Evolutionary conservation across 805 yeast genomes (phyloP), one percentile per base, ranked within the genome.

Genomic region (Teunomyces stri): DNA sequence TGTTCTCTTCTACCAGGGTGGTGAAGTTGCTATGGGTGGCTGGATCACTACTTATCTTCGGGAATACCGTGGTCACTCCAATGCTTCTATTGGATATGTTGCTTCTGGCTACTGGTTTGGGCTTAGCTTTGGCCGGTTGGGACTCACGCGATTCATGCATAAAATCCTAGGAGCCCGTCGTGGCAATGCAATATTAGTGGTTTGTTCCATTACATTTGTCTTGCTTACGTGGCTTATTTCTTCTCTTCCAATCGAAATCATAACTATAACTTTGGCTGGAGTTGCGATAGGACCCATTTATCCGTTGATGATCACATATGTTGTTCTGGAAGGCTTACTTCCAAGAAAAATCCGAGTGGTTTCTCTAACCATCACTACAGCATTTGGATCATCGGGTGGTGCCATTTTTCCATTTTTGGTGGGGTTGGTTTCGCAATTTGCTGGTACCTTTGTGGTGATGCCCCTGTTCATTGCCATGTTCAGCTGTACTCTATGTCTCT

Each of bases 41-140:
- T 59, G 63, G 62, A 54, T 56, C n/a, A 60, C 59, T 13, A 52
- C 63, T 16, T 59, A 55, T 36, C 51, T 59, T 39, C 49, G 58
- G 20, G 63, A 55, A 33, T 59, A 55, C 42, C 51, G 61, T 9
- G 50, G 52, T 37, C 54, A 57, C 9, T 46, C 29, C 13, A 35
- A 21, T 13, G 50, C 46, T n/a, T 49, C 55, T 1, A 52, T 50
- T 22, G 62, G 62, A 1, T 58, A 59, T 37, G 61, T 57, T 13
- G 57, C 56, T 52, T 54, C 58, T 34, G 63, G 62, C 0, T 58
- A 57, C 47, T 59, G 60, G 60, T 59, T 57, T 1, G 62, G 63
- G n/a, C 49, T 59, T n/a, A 59, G 61, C 2, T 25, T 59, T 5
- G 63, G 62, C 3, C 39, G 63, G 11, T 48, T 57, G 18, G 39